Evolutionary conservation across 176 grass and related monocot species (phyloP).

Genomic region (Oryza longistaminata): DNA sequence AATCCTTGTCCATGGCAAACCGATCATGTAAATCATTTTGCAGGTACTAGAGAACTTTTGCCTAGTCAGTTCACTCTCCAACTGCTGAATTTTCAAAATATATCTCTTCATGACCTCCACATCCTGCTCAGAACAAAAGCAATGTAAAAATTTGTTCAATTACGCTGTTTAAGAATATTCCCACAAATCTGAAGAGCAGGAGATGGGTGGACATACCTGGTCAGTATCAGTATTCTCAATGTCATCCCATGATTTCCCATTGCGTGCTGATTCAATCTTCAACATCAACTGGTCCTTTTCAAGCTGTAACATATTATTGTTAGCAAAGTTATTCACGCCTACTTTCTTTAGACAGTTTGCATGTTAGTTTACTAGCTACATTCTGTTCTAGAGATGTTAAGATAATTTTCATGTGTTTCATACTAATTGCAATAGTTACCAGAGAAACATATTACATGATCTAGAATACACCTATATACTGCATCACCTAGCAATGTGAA

Average conservation of each 20-base stretch:
- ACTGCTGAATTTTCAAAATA: slow-evolving; percentile 79
- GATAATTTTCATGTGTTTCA: not conserved
- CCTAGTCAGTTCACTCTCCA: slow-evolving; percentile 70
- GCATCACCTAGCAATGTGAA: not conserved
- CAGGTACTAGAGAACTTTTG: slow-evolving; percentile 64
- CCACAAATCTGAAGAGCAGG: not conserved
- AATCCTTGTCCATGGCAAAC: slow-evolving; percentile 49
- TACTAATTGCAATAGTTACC: not conserved
- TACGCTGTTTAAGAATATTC: not conserved
- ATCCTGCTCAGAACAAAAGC: slow-evolving; percentile 47
- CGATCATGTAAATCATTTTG: slow-evolving; percentile 56
- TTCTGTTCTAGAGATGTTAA: not conserved
- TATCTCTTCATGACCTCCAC: slow-evolving; percentile 74
- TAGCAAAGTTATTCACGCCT: not conserved
- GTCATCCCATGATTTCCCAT: slow-evolving; percentile 75
- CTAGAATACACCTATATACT: not conserved
- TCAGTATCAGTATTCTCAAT: slow-evolving; percentile 52
- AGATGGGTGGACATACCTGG: slow-evolving; percentile 37
- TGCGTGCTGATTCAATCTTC: slow-evolving; percentile 70
- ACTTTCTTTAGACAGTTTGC: not conserved
- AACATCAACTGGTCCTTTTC: slow-evolving; percentile 83
- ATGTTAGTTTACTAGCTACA: not conserved
- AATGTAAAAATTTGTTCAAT: not conserved
- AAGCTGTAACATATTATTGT: slow-evolving; percentile 51
- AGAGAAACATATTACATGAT: not conserved